Evolutionary conservation across 306 rosid species (phyloP).

Genomic region (Corylus americana): DNA sequence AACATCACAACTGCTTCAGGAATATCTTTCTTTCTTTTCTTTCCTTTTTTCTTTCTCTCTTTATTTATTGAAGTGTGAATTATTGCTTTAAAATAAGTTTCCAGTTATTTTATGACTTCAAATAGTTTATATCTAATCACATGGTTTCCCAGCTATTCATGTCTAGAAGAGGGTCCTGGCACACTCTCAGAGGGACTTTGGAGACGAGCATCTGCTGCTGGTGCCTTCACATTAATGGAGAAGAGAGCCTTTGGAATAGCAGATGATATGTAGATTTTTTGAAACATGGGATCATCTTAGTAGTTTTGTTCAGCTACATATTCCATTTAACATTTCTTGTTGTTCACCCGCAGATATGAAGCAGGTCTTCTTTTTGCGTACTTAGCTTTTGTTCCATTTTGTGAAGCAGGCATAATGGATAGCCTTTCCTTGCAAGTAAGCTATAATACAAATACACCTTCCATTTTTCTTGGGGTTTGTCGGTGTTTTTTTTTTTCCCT

Average conservation of each 20-base stretch:
- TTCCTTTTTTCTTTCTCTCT: neutral
- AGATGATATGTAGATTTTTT: constrained; percentile 75
- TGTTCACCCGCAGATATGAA: constrained; percentile 67
- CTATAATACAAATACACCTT: constrained; percentile 19
- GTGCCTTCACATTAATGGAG: constrained; percentile 74
- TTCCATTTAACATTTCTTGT: constrained; percentile 14
- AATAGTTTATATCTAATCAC: constrained; percentile 26
- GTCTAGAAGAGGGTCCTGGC: constrained; percentile 53
- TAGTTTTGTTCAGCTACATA: constrained; percentile 29
- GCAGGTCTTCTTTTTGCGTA: constrained; percentile 92
- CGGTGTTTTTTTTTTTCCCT: constrained; percentile 20
- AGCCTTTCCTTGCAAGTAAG: constrained; percentile 91
- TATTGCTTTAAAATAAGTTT: neutral
- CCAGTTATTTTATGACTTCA: constrained; percentile 3
- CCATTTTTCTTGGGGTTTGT: constrained; percentile 10
- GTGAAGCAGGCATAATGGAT: constrained; percentile 82
- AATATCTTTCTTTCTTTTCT: neutral
- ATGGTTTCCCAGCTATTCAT: constrained; percentile 51
- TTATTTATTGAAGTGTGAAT: neutral
- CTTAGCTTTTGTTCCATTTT: constrained; percentile 88
- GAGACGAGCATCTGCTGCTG: constrained; percentile 79
- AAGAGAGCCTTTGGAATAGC: constrained; percentile 95
- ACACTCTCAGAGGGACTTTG: constrained; percentile 82
- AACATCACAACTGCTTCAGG: constrained; percentile 1
- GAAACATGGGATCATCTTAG: constrained; percentile 25